A percentile compares a stretch with the other conserved stretches of the same genome.
phyloP scores from a whole-genome alignment of 352 stramenopile species.

The Globisporangium mamillatum region DNA sequence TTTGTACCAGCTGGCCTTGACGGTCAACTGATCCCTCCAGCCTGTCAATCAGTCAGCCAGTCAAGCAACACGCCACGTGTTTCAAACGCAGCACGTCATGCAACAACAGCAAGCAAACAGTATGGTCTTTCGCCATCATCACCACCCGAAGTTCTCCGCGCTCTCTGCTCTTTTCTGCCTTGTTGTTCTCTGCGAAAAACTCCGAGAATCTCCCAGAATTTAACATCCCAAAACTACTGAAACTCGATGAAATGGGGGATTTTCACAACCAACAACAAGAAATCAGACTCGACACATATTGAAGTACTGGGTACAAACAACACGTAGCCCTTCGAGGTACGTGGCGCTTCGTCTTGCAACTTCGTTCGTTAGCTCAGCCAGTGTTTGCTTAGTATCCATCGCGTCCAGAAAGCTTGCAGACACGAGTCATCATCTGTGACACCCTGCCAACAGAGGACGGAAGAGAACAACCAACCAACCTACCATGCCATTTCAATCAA shows the following conservation, averaged over 20 bases:
- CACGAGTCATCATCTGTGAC: neutral
- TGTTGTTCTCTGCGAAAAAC: neutral
- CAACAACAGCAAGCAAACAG: neutral
- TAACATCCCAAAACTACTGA: neutral
- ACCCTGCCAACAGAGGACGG: neutral
- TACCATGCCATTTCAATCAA: neutral
- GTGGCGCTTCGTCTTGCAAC: neutral
- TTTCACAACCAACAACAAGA: neutral
- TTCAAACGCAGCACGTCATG: neutral
- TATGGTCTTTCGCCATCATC: too few species aligned
- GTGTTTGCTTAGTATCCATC: neutral
- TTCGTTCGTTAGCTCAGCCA: neutral
- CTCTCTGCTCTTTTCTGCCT: neutral
- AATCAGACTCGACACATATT: neutral
- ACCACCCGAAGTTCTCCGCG: neutral
- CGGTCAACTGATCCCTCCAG: neutral
- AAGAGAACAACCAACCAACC: neutral
- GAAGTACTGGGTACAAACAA: neutral
- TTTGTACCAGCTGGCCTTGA: neutral
- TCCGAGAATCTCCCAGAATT: neutral
- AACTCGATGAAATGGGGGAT: too few species aligned
- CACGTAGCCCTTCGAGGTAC: neutral
- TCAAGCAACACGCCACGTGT: neutral
- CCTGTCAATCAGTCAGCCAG: neutral
- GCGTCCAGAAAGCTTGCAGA: neutral